Evolutionary conservation across 305 asterid genomes (phyloP), one percentile per base, ranked within the genome.

Genomic region (Petunia hybrid): DNA sequence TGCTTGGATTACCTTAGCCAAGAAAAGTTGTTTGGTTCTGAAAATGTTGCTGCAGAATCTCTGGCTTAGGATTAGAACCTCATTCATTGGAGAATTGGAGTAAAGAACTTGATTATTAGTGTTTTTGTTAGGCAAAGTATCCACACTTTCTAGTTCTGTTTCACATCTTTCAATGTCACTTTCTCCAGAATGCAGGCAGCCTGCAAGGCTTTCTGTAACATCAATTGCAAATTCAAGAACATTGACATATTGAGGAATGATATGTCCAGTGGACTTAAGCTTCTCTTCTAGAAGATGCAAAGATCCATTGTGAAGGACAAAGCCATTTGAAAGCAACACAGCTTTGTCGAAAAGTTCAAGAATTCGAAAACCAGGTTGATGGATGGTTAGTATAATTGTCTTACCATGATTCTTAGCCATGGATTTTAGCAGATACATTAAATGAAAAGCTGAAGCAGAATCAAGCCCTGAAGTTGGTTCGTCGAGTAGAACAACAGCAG

Each of bases 381-480:
- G 98, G 46, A 93, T 91, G 43, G 97, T 91, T 12, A 92, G 63
- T 13, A 93, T 77, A 7, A 93, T 77, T 0, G 97, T 93, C 78
- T 89, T 92, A 10, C 82, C 80, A 43, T 82, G 89, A 61, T 81
- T 83, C 81, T 8, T 80, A 3, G 98, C 90, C 91, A 93, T 89
- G 16, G 89, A 81, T 81, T 87, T 89, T 6, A 93, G 92, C 41
- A 90, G 46, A 14, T 74, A 40, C 76, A 90, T 78, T 5, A 92
- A 89, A 65, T 89, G 90, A 12, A 91, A 86, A 1, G 98, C 97
- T 31, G 98, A 86, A 8, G 89, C 91, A 0, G 95, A 90, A 86
- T 93, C 97, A 10, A 93, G 89, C 46, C 97, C 98, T 0, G 97
- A 93, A 3, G 97, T 93, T 2, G 97, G 94, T 68, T 93, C 98